Evolutionary conservation across 2,329 filamentous ascomycete genomes (phyloP), one percentile per base, ranked within the genome.

Genomic region (Alternaria incomplexa): DNA sequence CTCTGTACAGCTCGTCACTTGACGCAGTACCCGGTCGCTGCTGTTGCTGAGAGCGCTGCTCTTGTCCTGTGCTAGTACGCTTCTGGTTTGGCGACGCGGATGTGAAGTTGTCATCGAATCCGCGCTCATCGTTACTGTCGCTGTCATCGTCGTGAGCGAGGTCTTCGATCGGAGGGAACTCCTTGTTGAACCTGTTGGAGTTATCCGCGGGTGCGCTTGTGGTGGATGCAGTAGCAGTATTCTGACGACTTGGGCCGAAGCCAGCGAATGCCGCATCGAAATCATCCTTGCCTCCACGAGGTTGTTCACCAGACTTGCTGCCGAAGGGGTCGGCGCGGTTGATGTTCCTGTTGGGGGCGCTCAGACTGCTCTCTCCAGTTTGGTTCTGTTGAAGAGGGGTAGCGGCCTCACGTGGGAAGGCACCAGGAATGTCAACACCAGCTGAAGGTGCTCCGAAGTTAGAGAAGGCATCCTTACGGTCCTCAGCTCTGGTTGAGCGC

Each of bases 121-220:
- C 93, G 71, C 82, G 83, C 45, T 92, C 93, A 52, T 88, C 87
- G 22, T 81, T 82, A 58, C 79, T 80, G 63, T 96, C 93, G 28
- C 91, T 94, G n/a, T 96, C 91, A 23, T 95, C 92, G 61, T 94
- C 91, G 28, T 89, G 86, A 65, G 92, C 91, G 61, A 97, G 82
- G 77, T 95, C 93, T n/a, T 91, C 90, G 63, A 98, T 97, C 1
- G 95, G 96, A 30, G 96, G 96, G 76, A 98, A 98, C 77, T 98
- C 96, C 22, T 88, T 86, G 74, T 89, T 86, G 72, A 92, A 91
- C 45, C 79, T 82, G 58, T 81, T 83, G 3, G 86, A 74, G 63
- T 70, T 71, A 30, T 77, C 69, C 30, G 66, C 52, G 36, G 74
- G 65, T 7, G 77, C 74, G 66, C 76, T 77, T 6, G 71, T 60